Conservation (phyloP, 345 rosid genomes). For the Eucalyptus tenuipes region DNA sequence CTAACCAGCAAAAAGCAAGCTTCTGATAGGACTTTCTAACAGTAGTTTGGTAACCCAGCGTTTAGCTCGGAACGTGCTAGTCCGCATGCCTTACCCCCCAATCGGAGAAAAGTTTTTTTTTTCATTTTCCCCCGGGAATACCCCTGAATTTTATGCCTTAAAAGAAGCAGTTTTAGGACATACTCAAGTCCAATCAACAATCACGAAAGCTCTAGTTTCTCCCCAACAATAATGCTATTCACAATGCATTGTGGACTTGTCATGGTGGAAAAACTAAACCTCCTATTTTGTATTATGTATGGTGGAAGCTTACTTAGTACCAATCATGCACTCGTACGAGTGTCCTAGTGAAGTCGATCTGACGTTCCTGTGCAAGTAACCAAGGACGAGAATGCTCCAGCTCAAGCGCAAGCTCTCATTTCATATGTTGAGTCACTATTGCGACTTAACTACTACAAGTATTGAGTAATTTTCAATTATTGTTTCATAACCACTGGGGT, state of each 20-base stretch:
- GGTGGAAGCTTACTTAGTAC: background rate
- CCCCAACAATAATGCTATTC: background rate
- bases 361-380: background rate
- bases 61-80: fast-evolving
- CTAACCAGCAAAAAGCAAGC: fast-evolving
- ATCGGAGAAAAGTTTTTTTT: too few species aligned
- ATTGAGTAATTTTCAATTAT: background rate
- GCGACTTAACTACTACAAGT: background rate
- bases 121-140: fast-evolving
- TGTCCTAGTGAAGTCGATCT: background rate
- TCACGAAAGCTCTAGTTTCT: background rate
- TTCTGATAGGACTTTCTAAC: fast-evolving
- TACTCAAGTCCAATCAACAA: background rate
- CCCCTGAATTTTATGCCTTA: too few species aligned
- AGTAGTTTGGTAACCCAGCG: fast-evolving
- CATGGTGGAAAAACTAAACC: background rate
- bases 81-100: fast-evolving
- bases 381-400: background rate
- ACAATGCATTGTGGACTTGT: background rate
- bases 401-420: background rate
- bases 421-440: background rate
- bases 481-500: too few species aligned
- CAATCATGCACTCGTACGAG: background rate
- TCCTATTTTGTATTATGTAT: background rate
- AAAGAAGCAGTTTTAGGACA: too few species aligned